Percentiles rank a stretch among this genome's conserved stretches.
Evolutionary conservation across 2,329 filamentous ascomycete species (phyloP).

Genomic region (Albifimbria verrucaria): DNA sequence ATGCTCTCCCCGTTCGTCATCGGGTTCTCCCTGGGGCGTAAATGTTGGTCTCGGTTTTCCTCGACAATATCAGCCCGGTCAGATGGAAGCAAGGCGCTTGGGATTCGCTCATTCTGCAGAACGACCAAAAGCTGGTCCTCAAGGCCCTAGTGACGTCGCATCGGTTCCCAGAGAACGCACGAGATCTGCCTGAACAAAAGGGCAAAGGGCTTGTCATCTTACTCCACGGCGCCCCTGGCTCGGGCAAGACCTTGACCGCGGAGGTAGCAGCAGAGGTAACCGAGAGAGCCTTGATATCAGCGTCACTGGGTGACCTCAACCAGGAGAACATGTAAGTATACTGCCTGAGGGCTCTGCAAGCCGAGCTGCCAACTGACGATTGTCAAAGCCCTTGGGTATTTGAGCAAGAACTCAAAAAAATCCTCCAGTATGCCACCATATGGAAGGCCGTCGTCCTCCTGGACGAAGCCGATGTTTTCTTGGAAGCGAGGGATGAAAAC

Average conservation of each 20-base stretch:
- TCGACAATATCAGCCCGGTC: neutral
- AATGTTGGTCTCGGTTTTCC: neutral
- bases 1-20: neutral
- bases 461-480: slow-evolving; percentile 1
- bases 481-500: neutral
- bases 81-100: neutral
- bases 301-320: neutral
- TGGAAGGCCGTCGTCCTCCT: neutral
- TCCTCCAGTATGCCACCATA: neutral
- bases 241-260: slow-evolving; percentile 1
- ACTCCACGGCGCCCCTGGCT: neutral
- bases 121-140: neutral
- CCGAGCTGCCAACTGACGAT: neutral
- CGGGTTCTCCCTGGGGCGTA: neutral
- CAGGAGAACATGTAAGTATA: neutral
- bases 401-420: neutral
- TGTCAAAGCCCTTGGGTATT: neutral
- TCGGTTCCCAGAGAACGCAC: neutral
- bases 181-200: neutral
- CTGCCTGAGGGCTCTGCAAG: neutral
- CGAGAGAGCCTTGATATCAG: neutral
- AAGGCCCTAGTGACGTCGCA: neutral
- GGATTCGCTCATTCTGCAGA: neutral
- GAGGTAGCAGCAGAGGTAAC: neutral
- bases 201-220: neutral